Evolutionary conservation across 805 yeast species (phyloP).

Genomic region (Kregervanrija fluxuum): DNA sequence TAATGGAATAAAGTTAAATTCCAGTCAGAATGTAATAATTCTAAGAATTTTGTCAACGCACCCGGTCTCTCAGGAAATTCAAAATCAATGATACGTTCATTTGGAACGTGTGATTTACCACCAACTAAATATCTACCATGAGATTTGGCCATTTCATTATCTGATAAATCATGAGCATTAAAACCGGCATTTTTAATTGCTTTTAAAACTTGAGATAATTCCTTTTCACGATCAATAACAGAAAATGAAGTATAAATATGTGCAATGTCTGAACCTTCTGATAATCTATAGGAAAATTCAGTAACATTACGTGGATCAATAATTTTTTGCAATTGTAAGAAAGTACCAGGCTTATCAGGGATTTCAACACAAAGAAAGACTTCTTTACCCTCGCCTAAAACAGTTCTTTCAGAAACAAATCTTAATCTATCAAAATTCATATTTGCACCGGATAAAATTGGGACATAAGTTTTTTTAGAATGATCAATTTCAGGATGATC

Average conservation of each 20-base stretch:
- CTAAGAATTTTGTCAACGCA: conserved; percentile 76
- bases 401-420: conserved; percentile 95
- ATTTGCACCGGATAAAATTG: conserved; percentile 92
- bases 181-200: conserved; percentile 58
- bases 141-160: conserved; percentile 89
- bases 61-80: conserved; percentile 98
- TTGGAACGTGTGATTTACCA: conserved; percentile 65
- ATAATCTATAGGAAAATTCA: conserved; percentile 85
- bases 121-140: conserved; percentile 97
- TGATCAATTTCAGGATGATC: conserved; percentile 67
- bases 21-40: conserved; percentile 70
- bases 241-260: conserved; percentile 83
- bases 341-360: conserved; percentile 91
- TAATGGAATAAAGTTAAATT: conserved; percentile 92
- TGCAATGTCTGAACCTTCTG: conserved; percentile 44
- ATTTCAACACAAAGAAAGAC: conserved; percentile 85
- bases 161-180: conserved; percentile 76
- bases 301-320: conserved; percentile 88
- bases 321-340: conserved; percentile 64
- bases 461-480: conserved; percentile 62
- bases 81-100: conserved; percentile 75
- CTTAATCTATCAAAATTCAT: conserved; percentile 96
- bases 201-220: conserved; percentile 55
- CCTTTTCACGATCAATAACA: conserved; percentile 69
- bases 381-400: conserved; percentile 96